Conservation (phyloP, 2,329 filamentous ascomycete genomes). For the Alternaria novae-zelandiae region DNA sequence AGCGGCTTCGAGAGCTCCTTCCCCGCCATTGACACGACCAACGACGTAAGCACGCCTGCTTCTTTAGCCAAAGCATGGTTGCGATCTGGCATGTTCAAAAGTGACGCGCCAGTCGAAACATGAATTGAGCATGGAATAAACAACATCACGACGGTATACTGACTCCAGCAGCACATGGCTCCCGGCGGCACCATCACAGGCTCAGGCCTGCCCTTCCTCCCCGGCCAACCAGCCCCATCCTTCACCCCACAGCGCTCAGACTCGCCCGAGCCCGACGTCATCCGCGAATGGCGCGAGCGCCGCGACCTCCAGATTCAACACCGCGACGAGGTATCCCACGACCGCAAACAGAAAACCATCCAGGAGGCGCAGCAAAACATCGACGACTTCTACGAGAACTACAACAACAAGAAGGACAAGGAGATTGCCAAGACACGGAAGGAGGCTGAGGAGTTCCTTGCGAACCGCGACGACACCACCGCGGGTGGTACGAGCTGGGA, state of each 20-base stretch:
- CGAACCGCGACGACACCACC: conserved; percentile 87
- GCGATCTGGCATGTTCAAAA: background rate
- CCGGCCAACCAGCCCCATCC: conserved; percentile 42
- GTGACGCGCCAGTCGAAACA: background rate
- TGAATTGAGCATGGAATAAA: background rate
- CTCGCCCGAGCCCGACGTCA: conserved; percentile 86
- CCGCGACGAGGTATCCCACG: conserved; percentile 81
- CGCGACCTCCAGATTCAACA: conserved; percentile 83
- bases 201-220: conserved; percentile 62
- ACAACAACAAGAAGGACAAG: conserved; percentile 98
- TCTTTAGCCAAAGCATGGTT: background rate
- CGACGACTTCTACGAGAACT: conserved; percentile 99
- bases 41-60: conserved; percentile 64
- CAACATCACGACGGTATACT: conserved; percentile 3
- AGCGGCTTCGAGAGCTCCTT: conserved; percentile 85
- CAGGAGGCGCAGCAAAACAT: conserved; percentile 92
- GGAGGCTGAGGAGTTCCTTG: conserved; percentile 92
- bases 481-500: conserved; percentile 98
- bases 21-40: conserved; percentile 77
- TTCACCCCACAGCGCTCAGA: conserved; percentile 62
- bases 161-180: conserved; percentile 65
- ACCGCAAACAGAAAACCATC: conserved; percentile 83
- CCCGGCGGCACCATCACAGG: conserved; percentile 83
- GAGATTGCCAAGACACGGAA: conserved; percentile 83
- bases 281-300: conserved; percentile 89